These are phyloP conservation scores for Pholiota adiposa DNA, from an alignment of 1,284 basidiomycete species.

Conservation along the genomic window DNA sequence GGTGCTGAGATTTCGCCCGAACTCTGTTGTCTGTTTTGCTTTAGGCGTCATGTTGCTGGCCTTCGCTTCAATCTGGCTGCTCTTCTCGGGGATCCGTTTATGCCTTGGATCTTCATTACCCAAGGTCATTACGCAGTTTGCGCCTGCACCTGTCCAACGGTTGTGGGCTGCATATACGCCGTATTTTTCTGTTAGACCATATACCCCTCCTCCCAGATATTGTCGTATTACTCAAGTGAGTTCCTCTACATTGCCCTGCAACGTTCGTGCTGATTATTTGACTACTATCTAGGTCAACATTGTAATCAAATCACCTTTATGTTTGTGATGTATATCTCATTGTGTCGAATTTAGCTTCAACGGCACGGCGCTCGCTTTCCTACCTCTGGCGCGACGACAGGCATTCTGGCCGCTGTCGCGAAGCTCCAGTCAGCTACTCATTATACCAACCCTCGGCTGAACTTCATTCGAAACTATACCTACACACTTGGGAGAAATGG, in stretches of 20 bases:
- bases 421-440: slow-evolving; percentile 53
- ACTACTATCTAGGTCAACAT: slow-evolving; percentile 55
- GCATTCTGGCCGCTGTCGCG: slow-evolving; percentile 52
- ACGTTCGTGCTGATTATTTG: background rate
- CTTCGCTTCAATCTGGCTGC: background rate
- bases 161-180: slow-evolving; percentile 67
- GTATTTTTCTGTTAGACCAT: slow-evolving; percentile 54
- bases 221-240: slow-evolving; percentile 63
- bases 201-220: slow-evolving; percentile 46
- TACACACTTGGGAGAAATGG: slow-evolving; percentile 60
- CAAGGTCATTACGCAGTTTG: slow-evolving; percentile 6
- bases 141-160: slow-evolving; percentile 25
- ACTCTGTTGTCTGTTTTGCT: background rate
- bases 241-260: background rate
- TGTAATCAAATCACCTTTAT: slow-evolving; percentile 37
- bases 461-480: slow-evolving; percentile 66
- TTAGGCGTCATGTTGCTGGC: background rate
- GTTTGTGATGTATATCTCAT: background rate
- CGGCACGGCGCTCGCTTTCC: slow-evolving; percentile 86
- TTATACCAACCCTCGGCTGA: slow-evolving; percentile 52
- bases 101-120: slow-evolving; percentile 3
- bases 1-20: background rate
- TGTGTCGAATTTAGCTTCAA: slow-evolving; percentile 62
- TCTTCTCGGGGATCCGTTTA: background rate
- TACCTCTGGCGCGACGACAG: slow-evolving; percentile 50